phyloP scores from a whole-genome alignment of 768 basidiomycete genomes.

The Suillus discolor region DNA sequence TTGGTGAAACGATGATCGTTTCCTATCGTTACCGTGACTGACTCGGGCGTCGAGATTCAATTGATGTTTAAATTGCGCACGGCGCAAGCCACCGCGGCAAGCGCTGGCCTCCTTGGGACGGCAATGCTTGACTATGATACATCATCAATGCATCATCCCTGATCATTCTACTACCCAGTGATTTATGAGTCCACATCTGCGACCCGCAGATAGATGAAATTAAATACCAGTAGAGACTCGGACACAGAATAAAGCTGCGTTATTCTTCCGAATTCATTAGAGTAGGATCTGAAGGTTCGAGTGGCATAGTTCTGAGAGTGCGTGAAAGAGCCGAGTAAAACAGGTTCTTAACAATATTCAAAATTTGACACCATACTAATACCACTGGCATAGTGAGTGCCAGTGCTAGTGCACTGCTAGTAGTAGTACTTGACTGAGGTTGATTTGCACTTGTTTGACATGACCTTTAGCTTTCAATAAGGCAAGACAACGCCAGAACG shows the following conservation, averaged over 20 bases:
- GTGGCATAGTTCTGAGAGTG: not conserved
- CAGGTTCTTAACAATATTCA: no score
- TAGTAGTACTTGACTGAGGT: no score
- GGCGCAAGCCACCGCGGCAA: not conserved
- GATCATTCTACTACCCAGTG: not conserved
- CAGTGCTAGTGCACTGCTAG: no score
- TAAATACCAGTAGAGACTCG: not conserved
- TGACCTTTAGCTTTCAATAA: conserved; percentile 5
- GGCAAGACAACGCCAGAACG: conserved; percentile 1
- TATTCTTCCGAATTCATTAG: no score
- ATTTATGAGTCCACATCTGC: not conserved
- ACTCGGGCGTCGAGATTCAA: not conserved
- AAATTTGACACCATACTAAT: no score
- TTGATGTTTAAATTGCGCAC: not conserved
- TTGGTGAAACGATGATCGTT: not conserved
- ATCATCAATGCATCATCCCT: not conserved
- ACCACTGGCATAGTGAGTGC: no score
- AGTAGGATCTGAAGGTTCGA: no score
- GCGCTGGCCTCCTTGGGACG: not conserved
- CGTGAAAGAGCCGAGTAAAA: no score
- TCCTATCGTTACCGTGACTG: not conserved
- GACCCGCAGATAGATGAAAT: not conserved
- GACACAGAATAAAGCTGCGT: not conserved
- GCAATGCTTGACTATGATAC: not conserved
- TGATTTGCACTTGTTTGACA: not conserved